Base-by-base conservation (phyloP, 306 rosid genomes). In the Calophaca sinica region DNA sequence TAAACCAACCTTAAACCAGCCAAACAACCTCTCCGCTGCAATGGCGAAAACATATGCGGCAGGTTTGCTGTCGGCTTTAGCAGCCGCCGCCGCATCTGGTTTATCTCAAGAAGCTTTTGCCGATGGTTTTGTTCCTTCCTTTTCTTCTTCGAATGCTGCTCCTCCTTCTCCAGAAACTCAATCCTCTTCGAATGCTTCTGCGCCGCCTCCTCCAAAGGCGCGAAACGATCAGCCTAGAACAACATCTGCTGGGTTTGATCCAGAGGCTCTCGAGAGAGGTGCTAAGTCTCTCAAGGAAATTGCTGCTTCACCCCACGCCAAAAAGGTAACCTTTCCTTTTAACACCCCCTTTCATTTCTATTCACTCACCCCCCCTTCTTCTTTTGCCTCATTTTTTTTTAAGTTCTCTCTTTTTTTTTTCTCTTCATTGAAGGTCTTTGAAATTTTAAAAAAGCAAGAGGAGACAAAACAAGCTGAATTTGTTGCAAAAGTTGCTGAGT, bases 171-270 rank as follows among this genome's bases (percentile, higher is more conserved):
- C 64, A 32, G 41, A 8, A 39, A 39, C 69, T 4, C 62, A 82
- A 12, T 4, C 83, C 31, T 20, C 87, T 42, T 20, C 26, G 26
- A 20, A 20, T 20, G 26, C 26, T 20, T 20, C 26, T 20, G 26
- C 26, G 26, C 26, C 26, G 26, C 3, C 83, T 4, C 63, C 88
- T 2, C 62, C 80, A 12, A 88, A 84, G 83, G 85, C 42, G 39
- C 92, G 89, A 36, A 94, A 94, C 73, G 90, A 94, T 74, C 68
- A 90, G 4, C 97, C 97, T 0, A 90, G 96, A 79, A 94, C 93
- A 0, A 51, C 93, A 2, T 83, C 99, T 32, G 84, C 96, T 2
- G 99, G 99, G 0, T 92, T 92, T 74, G 99, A 94, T 79, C 97
- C 96, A 0, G 96, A 85, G 78, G 85, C 97, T 0, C 79, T 92